phyloP scores from a whole-genome alignment of 2,329 filamentous ascomycete genomes.

The Coniella lustricola region DNA sequence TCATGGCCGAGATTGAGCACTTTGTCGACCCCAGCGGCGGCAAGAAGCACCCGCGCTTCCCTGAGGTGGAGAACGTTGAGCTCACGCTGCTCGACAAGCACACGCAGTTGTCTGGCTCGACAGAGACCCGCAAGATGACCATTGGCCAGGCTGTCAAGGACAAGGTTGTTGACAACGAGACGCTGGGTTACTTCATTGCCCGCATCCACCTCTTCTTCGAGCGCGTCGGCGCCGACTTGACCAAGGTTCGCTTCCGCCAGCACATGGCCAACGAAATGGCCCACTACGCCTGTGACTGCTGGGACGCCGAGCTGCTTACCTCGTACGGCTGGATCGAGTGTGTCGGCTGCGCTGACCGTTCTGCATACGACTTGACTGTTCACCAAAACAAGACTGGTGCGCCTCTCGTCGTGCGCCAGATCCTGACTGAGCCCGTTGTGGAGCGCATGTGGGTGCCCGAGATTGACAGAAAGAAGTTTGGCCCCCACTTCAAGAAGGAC shows the following conservation, averaged over 20 bases:
- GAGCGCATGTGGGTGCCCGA: constrained; percentile 86
- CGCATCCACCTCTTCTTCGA: constrained; percentile 86
- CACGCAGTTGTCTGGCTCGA: constrained; percentile 82
- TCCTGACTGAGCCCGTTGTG: constrained; percentile 66
- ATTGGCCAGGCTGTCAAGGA: constrained; percentile 82
- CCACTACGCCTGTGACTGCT: constrained; percentile 95
- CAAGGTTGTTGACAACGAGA: constrained; percentile 91
- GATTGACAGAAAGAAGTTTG: constrained; percentile 91
- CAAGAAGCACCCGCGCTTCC: constrained; percentile 89
- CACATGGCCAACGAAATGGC: constrained; percentile 78
- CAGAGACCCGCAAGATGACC: constrained; percentile 61
- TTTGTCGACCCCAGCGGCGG: constrained; percentile 91
- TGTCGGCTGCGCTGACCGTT: constrained; percentile 92
- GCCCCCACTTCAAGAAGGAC: constrained; percentile 91
- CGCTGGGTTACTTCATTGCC: constrained; percentile 92
- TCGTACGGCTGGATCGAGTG: constrained; percentile 98
- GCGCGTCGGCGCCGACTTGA: constrained; percentile 78
- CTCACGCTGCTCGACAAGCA: constrained; percentile 78
- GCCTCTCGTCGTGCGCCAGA: constrained; percentile 77
- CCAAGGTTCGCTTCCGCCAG: constrained; percentile 91
- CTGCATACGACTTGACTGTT: constrained; percentile 87
- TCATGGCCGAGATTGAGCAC: constrained; percentile 99
- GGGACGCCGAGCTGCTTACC: constrained; percentile 90
- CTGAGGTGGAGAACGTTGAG: constrained; percentile 76
- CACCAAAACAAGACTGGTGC: constrained; percentile 90